Base-by-base conservation (phyloP, 2,329 filamentous ascomycete species). In the Apiospora rasikravindrae region DNA sequence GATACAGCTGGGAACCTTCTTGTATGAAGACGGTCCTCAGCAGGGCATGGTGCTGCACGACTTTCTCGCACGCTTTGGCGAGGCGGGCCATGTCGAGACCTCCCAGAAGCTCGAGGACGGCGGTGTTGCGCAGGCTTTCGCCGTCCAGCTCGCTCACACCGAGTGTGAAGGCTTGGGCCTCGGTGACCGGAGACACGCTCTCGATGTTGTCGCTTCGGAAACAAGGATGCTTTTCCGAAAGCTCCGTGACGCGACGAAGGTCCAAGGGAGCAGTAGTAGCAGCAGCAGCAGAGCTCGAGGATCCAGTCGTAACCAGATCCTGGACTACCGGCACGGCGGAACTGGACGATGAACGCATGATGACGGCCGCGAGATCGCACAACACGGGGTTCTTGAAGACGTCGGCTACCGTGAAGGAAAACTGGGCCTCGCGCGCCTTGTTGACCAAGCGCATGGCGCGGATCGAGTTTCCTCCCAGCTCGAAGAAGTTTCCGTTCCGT, bases 1-100 rank as follows among this genome's bases (percentile, higher is more conserved):
- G 64, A 8, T 67, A 44, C 33, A 67, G 6, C 4, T 14, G 37
- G 8, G 6, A 1, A 3, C 37, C 64, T 14, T 67, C 26, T 22
- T 67, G 64, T 16, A 67, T 11, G 42, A 67, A 67, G 1, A 42
- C 37, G 8, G 64, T 67, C 6, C 64, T n/a, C 22, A 67, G 4
- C 4, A 67, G 33, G 37, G 64, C 64, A 16, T 67, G 64, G 64
- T 44, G 64, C 42, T 44, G 64, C 4, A 67, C 64, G 19, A 67
- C 42, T 7, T 14, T 2, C 64, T 67, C 64, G 8, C 64, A 67
- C 7, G 64, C 64, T 26, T 26, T 13, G 22, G 10, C 37, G 13
- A 67, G 16, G 19, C 64, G 37, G 4, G 33, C 10, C 37, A 42
- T 42, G 64, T 67, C 64, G 3, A 67, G 37, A 0, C 42, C 42